Base-by-base conservation (phyloP, 1,139 yeast species). In the Yamadazyma buinensis region DNA sequence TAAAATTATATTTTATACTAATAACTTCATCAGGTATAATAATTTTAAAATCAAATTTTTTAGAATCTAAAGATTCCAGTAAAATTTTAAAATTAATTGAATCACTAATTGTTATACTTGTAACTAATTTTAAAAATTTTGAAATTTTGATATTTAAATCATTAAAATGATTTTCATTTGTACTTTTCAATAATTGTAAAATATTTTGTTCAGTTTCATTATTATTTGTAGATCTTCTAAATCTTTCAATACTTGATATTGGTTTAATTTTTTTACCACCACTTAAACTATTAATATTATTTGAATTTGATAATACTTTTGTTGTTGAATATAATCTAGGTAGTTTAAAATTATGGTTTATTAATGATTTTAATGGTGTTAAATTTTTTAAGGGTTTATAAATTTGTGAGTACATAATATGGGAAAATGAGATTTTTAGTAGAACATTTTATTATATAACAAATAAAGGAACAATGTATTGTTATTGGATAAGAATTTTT, bases 21-120 rank as follows among this genome's bases (percentile, higher is more conserved):
- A 84, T 67, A 19, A 85, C 87, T 50, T 85, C 95, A 25, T 80
- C 81, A 0, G 88, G 84, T 2, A 86, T 76, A n/a, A 84, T 40
- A 48, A 62, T 54, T 28, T 61, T 45, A 24, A 26, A 34, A 3
- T 26, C 8, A n/a, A 36, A 27, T 3, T 26, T 7, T 6, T 25
- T 32, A 1, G 29, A 26, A 5, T 20, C 14, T 6, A 36, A 25
- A 13, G 23, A 29, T 8, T 38, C 30, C 11, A 8, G 9, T 7
- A 12, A 37, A 11, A 25, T 32, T 11, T 31, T 25, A 18, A 46
- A 41, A 22, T 38, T 35, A n/a, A 47, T 46, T 4, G 37, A n/a
- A 26, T 47, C 51, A 33, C 47, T 36, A 8, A 47, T 37, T 10
- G 51, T 47, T 1, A 46, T 35, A 22, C 45, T 35, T 7, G 46